phyloP scores from a whole-genome alignment of 2,329 filamentous ascomycete genomes.

The Cadophora luteo-olivacea region DNA sequence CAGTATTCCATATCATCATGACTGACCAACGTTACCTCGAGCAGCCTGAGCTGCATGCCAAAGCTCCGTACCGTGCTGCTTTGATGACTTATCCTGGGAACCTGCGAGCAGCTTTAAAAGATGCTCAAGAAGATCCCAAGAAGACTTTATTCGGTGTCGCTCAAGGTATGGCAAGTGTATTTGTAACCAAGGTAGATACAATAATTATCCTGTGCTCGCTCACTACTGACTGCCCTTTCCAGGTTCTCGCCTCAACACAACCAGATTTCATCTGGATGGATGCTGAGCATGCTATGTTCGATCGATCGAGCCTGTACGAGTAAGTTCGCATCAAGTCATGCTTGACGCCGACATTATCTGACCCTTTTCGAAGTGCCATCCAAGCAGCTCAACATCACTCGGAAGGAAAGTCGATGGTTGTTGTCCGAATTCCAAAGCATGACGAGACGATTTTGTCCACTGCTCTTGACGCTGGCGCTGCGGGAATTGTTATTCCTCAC shows the following conservation, averaged over 20 bases:
- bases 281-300: slow-evolving; percentile 20
- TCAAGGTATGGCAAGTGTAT: slow-evolving; percentile 17
- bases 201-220: too few species aligned
- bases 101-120: slow-evolving; percentile 4
- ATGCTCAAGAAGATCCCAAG: slow-evolving; percentile 7
- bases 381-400: slow-evolving; percentile 22
- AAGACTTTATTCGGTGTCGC: slow-evolving; percentile 16
- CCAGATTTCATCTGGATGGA: slow-evolving; percentile 24
- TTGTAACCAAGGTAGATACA: slow-evolving; percentile 13
- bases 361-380: slow-evolving; percentile 13
- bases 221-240: neutral
- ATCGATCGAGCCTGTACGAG: slow-evolving; percentile 17
- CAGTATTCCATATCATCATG: neutral
- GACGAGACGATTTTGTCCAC: slow-evolving; percentile 17
- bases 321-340: neutral
- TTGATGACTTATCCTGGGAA: slow-evolving; percentile 21
- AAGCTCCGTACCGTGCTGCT: slow-evolving; percentile 16
- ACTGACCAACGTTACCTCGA: slow-evolving; percentile 13
- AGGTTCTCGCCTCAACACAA: slow-evolving; percentile 20
- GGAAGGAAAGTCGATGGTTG: slow-evolving; percentile 18
- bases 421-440: slow-evolving; percentile 16
- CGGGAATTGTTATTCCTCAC: slow-evolving; percentile 19
- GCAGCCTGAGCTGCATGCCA: slow-evolving; percentile 17
- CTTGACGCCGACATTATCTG: too few species aligned
- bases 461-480: slow-evolving; percentile 19